These are phyloP conservation scores for Cercospora brassicicola DNA, from an alignment of 2,329 filamentous ascomycete species.

Conservation along the genomic window DNA sequence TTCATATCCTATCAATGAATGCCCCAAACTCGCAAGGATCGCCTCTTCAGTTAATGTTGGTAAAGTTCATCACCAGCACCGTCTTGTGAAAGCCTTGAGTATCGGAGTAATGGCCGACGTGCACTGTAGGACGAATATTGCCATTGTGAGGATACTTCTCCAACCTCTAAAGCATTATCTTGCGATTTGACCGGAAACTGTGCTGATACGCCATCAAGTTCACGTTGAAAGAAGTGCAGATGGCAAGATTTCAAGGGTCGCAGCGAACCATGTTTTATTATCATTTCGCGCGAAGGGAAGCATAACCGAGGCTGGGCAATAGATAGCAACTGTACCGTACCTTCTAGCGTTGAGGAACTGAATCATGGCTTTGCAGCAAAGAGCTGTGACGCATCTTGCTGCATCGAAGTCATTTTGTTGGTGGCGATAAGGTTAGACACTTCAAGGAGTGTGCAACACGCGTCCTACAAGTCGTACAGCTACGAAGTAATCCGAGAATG, in stretches of 20 bases:
- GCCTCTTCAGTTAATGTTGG: background rate
- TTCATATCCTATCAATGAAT: background rate
- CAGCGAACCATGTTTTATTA: background rate
- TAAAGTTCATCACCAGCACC: background rate
- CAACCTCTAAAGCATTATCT: background rate
- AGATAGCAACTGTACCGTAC: background rate
- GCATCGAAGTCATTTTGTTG: too few species aligned
- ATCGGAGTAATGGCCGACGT: background rate
- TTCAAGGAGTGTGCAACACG: background rate
- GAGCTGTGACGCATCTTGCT: background rate
- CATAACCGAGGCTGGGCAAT: slow-evolving; percentile 3
- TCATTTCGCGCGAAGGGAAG: slow-evolving; percentile 2
- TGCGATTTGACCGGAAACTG: background rate
- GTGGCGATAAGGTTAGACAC: background rate
- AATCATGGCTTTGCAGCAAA: background rate
- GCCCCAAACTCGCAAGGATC: background rate
- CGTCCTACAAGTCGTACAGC: background rate
- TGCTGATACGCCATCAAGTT: background rate
- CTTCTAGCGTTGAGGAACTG: background rate
- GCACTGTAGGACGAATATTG: background rate
- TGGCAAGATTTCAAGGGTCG: background rate
- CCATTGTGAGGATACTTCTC: background rate
- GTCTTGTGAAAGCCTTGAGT: background rate
- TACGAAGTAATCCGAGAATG: background rate
- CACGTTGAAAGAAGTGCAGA: background rate